phyloP scores from a whole-genome alignment of 2,329 filamentous ascomycete species.

The Thielaviopsis musarum region DNA sequence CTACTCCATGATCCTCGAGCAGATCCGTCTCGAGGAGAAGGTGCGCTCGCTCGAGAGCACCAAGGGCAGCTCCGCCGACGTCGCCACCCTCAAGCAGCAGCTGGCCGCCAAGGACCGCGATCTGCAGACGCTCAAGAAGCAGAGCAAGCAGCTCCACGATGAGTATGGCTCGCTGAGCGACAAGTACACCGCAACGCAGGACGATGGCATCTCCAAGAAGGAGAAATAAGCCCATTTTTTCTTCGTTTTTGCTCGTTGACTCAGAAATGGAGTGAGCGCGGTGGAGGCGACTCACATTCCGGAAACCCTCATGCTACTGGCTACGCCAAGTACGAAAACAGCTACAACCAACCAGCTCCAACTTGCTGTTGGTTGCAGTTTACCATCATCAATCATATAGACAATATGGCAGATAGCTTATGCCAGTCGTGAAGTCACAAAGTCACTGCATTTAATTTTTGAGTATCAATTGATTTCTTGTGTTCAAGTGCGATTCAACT shows the following conservation, averaged over 20 bases:
- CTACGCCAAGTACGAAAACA: neutral
- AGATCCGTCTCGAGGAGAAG: slow-evolving; percentile 81
- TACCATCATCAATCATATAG: neutral
- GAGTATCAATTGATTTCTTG: neutral
- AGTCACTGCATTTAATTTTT: neutral
- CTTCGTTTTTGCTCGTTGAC: neutral
- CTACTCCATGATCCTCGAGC: slow-evolving; percentile 91
- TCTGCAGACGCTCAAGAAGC: slow-evolving; percentile 80
- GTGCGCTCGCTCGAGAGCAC: slow-evolving; percentile 59
- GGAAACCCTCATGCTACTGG: neutral
- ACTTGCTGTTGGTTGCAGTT: no score
- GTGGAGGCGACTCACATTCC: neutral
- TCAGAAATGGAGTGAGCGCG: neutral
- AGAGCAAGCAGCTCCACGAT: slow-evolving; percentile 63
- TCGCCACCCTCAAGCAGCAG: slow-evolving; percentile 52
- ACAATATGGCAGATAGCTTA: neutral
- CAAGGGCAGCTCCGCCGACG: slow-evolving; percentile 50
- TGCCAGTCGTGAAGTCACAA: neutral
- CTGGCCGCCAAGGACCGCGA: slow-evolving; percentile 68
- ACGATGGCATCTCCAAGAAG: slow-evolving; percentile 40
- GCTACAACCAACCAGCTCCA: no score
- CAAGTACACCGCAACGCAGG: slow-evolving; percentile 48
- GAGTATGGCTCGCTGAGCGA: slow-evolving; percentile 81
- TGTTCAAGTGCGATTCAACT: neutral
- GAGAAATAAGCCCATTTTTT: slow-evolving; percentile 25